phyloP scores from a whole-genome alignment of 495 filamentous ascomycete species.

The Lentithecium fluviatile region DNA sequence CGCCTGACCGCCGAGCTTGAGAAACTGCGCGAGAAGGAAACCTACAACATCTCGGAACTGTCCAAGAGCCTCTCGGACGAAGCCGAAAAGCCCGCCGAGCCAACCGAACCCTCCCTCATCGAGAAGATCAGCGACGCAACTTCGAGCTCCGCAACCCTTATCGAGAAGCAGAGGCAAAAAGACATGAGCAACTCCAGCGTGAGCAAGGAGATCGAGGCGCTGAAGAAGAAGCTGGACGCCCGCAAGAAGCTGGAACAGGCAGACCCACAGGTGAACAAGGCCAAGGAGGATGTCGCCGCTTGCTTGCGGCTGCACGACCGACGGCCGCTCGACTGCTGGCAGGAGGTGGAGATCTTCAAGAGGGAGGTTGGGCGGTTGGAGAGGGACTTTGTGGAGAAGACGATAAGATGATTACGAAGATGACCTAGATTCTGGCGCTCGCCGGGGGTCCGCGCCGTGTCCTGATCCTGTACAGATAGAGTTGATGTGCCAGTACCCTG shows the following conservation, averaged over 20 bases:
- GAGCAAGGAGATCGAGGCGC: conserved; percentile 66
- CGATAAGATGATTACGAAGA: conserved; percentile 49
- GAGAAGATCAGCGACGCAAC: conserved; percentile 49
- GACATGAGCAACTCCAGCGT: conserved; percentile 55
- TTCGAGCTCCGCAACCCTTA: conserved; percentile 49
- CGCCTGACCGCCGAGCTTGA: conserved; percentile 84
- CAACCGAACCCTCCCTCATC: conserved; percentile 39
- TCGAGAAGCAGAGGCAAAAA: conserved; percentile 42
- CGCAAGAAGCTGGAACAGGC: conserved; percentile 67
- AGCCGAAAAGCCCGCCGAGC: conserved; percentile 36
- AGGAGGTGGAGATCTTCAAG: conserved; percentile 89
- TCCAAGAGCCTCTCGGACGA: conserved; percentile 50
- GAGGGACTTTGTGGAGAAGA: conserved; percentile 80
- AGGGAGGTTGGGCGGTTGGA: conserved; percentile 81
- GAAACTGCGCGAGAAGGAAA: conserved; percentile 61
- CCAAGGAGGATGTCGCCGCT: conserved; percentile 71
- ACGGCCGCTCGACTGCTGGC: conserved; percentile 91
- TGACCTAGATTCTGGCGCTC: not conserved
- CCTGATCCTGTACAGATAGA: conserved; percentile 23
- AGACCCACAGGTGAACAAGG: conserved; percentile 66
- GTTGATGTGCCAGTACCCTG: not conserved
- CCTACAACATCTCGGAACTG: conserved; percentile 59
- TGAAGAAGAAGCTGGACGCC: conserved; percentile 71
- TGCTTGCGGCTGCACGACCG: conserved; percentile 85
- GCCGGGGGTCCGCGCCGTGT: not conserved